Percentiles rank a stretch among this genome's conserved stretches.
These are phyloP conservation scores for Tolypocladium tropicale DNA, from an alignment of 2,329 filamentous ascomycete genomes.

Conservation along the genomic window DNA sequence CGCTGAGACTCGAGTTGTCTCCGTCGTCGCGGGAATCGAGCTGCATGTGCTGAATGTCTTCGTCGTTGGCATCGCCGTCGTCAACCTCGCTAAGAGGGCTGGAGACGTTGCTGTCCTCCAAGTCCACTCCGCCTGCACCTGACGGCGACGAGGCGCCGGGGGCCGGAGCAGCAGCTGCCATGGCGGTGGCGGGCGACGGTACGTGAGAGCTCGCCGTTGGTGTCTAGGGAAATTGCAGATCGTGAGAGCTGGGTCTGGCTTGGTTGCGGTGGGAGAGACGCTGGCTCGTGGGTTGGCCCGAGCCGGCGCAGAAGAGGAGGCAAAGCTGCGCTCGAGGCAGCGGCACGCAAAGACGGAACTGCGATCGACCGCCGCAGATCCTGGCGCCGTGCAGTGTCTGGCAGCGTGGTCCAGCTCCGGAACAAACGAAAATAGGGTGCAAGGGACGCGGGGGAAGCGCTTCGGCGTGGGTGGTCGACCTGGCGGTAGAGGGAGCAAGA, in stretches of 20 bases:
- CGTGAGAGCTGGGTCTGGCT: background rate
- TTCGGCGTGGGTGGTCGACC: background rate
- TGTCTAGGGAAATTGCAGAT: background rate
- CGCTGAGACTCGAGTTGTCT: conserved; percentile 17
- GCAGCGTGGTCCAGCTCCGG: background rate
- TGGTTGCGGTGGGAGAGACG: background rate
- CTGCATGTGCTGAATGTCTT: conserved; percentile 51
- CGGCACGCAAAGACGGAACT: background rate
- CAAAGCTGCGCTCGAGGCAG: background rate
- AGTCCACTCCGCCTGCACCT: conserved; percentile 28
- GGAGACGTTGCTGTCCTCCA: conserved; percentile 62
- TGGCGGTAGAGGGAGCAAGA: background rate
- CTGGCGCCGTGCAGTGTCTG: background rate
- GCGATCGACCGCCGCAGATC: background rate
- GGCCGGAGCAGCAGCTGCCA: conserved; percentile 44
- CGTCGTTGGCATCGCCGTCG: conserved; percentile 63
- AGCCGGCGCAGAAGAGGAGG: background rate
- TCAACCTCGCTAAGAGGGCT: conserved; percentile 92
- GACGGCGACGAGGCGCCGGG: conserved; percentile 37
- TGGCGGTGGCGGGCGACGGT: conserved; percentile 17
- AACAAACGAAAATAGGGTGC: background rate
- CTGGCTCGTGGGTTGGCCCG: background rate
- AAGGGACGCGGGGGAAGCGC: background rate
- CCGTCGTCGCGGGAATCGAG: conserved; percentile 27
- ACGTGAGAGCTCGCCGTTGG: background rate